These are phyloP conservation scores for Nevesoporus exiguus DNA, from an alignment of 768 basidiomycete species.

Conservation along the genomic window DNA sequence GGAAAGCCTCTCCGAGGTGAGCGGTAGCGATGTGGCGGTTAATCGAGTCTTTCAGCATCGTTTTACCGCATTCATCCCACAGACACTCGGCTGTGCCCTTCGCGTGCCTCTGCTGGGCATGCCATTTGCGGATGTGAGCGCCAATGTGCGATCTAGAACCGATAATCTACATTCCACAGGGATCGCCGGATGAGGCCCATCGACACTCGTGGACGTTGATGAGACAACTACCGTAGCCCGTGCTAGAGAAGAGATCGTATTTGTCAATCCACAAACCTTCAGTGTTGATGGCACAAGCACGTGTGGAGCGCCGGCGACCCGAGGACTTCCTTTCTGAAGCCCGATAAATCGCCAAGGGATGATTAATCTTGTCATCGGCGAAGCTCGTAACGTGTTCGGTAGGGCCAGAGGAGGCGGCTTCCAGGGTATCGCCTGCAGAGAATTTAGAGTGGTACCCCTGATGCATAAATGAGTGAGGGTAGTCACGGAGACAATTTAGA, in stretches of 20 bases:
- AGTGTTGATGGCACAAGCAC: background rate
- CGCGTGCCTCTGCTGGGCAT: background rate
- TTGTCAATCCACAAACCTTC: slow-evolving; percentile 7
- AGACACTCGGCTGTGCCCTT: background rate
- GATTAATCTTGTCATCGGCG: background rate
- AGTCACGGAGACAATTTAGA: background rate
- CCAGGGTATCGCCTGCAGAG: background rate
- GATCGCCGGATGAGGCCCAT: background rate
- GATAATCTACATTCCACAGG: slow-evolving; percentile 12
- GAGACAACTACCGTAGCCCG: background rate
- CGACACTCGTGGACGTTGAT: slow-evolving; percentile 10
- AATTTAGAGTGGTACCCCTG: background rate
- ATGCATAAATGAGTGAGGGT: background rate
- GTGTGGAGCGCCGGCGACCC: background rate
- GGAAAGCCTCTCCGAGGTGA: slow-evolving; percentile 8
- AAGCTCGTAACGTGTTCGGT: background rate
- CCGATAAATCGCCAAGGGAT: background rate
- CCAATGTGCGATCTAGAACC: slow-evolving; percentile 2
- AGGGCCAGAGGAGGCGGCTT: background rate
- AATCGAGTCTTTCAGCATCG: slow-evolving; percentile 5
- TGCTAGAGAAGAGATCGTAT: background rate
- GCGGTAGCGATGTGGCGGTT: slow-evolving; percentile 6
- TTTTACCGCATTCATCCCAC: slow-evolving; percentile 2
- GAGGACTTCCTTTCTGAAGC: background rate
- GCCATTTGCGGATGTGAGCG: slow-evolving; percentile 12